These are phyloP conservation scores for Cercospora sp. DNA, from an alignment of 2,329 filamentous ascomycete genomes.

Conservation along the genomic window DNA sequence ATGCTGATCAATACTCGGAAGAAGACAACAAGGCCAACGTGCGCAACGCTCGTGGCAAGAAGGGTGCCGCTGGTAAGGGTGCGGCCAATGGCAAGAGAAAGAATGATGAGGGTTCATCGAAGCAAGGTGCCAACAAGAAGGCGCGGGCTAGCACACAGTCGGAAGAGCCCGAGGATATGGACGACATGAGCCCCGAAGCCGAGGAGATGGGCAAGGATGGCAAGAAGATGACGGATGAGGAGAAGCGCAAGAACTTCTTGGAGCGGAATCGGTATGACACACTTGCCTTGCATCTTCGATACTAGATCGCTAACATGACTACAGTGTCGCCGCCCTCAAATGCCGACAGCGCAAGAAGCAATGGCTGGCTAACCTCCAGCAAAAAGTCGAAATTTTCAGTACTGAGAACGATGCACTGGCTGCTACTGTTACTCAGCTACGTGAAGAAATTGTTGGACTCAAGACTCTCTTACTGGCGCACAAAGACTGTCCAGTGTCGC, in stretches of 20 bases:
- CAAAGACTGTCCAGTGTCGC: slow-evolving; percentile 92
- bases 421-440: slow-evolving; percentile 76
- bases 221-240: slow-evolving; percentile 96
- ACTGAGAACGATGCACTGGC: slow-evolving; percentile 87
- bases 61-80: slow-evolving; percentile 54
- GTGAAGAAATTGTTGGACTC: slow-evolving; percentile 91
- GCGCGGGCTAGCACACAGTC: slow-evolving; percentile 58
- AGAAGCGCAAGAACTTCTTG: slow-evolving; percentile 97
- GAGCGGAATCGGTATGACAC: slow-evolving; percentile 83
- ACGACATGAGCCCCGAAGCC: slow-evolving; percentile 49
- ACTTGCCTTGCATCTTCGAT: neutral
- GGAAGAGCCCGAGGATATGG: slow-evolving; percentile 57
- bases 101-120: slow-evolving; percentile 68
- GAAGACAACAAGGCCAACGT: slow-evolving; percentile 66
- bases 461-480: slow-evolving; percentile 91
- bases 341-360: slow-evolving; percentile 98
- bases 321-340: slow-evolving; percentile 89
- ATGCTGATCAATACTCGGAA: slow-evolving; percentile 67
- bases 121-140: slow-evolving; percentile 70
- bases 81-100: slow-evolving; percentile 72
- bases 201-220: slow-evolving; percentile 53
- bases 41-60: slow-evolving; percentile 67
- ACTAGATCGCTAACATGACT: slow-evolving; percentile 31
- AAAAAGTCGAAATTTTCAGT: slow-evolving; percentile 90
- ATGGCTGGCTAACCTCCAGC: slow-evolving; percentile 92